A percentile compares a stretch with the other conserved stretches of the same genome.
Evolutionary conservation across 371 early-diverging fungal genomes (phyloP).

Genomic region (Syncephalastrum racemosum): DNA sequence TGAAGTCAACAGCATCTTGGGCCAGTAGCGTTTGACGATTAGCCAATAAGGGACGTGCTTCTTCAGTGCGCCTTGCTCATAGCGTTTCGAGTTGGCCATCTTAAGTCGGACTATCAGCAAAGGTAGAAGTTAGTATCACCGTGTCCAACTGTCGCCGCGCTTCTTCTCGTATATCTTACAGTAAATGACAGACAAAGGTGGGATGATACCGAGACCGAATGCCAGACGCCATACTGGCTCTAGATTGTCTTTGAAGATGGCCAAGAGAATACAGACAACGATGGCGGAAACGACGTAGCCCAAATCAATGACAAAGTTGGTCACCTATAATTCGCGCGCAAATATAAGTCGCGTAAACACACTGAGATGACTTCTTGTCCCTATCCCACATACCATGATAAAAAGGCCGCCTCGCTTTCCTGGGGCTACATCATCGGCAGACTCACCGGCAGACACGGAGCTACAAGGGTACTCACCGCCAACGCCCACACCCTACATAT

Average conservation of each 20-base stretch:
- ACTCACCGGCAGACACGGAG: constrained; percentile 59
- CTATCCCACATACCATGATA: constrained; percentile 34
- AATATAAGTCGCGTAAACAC: neutral
- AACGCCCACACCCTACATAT: constrained; percentile 16
- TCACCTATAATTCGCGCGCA: constrained; percentile 23
- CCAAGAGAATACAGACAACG: constrained; percentile 49
- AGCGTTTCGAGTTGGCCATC: constrained; percentile 57
- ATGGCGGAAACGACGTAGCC: constrained; percentile 63
- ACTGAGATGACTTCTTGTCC: neutral
- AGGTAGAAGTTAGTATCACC: neutral
- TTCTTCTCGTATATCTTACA: constrained; percentile 30
- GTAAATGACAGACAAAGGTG: constrained; percentile 59
- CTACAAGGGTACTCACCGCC: constrained; percentile 55
- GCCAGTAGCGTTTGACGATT: constrained; percentile 61
- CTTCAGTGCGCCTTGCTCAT: constrained; percentile 45
- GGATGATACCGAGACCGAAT: constrained; percentile 57
- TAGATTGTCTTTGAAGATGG: constrained; percentile 48
- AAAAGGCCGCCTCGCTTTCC: constrained; percentile 55
- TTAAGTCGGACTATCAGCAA: constrained; percentile 46
- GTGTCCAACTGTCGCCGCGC: neutral
- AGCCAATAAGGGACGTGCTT: constrained; percentile 60
- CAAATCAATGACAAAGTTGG: constrained; percentile 57
- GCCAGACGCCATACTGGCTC: constrained; percentile 58
- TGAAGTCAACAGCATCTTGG: constrained; percentile 52
- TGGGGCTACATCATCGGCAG: constrained; percentile 58